These are phyloP conservation scores for Silene latifolia DNA, from an alignment of 148 eudicot genomes.

Conservation along the genomic window DNA sequence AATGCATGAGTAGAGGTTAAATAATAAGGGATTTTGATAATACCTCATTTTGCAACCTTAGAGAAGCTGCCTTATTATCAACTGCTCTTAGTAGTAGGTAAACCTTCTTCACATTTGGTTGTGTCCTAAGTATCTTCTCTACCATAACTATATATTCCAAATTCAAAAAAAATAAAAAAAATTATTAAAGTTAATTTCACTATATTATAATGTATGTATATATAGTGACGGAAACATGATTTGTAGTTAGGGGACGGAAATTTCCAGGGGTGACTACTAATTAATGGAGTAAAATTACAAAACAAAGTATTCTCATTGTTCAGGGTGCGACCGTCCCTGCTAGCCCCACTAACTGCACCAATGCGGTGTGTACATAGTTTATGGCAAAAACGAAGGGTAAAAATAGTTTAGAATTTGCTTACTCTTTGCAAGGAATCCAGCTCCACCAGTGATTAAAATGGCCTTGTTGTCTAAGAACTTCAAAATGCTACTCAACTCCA, in stretches of 20 bases:
- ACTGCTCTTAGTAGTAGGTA: constrained; percentile 71
- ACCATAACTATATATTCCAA: constrained; percentile 56
- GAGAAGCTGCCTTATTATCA: constrained; percentile 45
- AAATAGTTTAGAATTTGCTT: background rate
- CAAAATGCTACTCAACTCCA: constrained; percentile 46
- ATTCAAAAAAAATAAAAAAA: background rate
- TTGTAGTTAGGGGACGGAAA: too few relatives aligned
- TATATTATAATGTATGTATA: too few relatives aligned
- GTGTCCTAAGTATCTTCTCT: constrained; percentile 70
- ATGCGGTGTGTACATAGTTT: too few relatives aligned
- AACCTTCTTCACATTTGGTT: constrained; percentile 75
- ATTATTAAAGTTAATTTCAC: too few relatives aligned
- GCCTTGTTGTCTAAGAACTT: constrained; percentile 43
- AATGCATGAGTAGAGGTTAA: background rate
- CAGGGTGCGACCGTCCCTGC: too few relatives aligned
- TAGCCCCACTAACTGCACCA: too few relatives aligned
- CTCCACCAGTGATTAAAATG: constrained; percentile 63
- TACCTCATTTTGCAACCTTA: constrained; percentile 70
- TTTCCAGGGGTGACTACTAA: too few relatives aligned
- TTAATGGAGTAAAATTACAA: too few relatives aligned
- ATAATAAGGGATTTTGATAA: background rate
- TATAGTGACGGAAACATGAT: too few relatives aligned
- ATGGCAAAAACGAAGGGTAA: too few relatives aligned
- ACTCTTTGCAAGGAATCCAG: constrained; percentile 73
- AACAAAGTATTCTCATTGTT: too few relatives aligned